Evolutionary conservation across 805 yeast species (phyloP), one percentile per base, ranked within the genome.

Genomic region (Candida oleophila): DNA sequence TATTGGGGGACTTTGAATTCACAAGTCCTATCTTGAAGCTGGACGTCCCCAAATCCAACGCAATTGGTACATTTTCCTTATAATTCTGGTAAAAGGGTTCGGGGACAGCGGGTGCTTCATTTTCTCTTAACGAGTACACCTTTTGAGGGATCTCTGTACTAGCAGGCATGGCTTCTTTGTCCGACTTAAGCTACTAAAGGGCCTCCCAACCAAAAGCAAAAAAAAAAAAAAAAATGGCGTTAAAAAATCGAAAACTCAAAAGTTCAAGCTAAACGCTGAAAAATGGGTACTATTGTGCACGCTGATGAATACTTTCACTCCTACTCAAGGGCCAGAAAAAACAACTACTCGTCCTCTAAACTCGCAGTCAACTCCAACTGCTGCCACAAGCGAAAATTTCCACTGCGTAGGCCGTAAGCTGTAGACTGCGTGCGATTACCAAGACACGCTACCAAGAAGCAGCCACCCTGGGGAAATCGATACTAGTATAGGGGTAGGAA

Each of bases 1-100:
- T 75, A n/a, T 80, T 64, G n/a, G 91, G 85, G 46, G 62, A 47
- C 2, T 51, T 14, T 1, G 64, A 44, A 41, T 71, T 75, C 14
- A 83, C 73, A 46, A 81, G 67, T 0, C 95, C 95, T 1, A 81
- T 74, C 55, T 86, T 75, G 38, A 82, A 66, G 21, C 69, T 62
- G 40, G 80, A 73, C 5, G 89, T 68, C 1, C 98, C 99, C 45
- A 94, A 73, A 66, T 94, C 99, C 8, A 94, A 72, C 12, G 92
- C 96, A 45, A 94, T 87, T 2, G 99, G 97, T 1, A 76, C 73
- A 2, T 80, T 80, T 1, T 68, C 42, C 35, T 65, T 57, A 66
- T 85, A 85, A 42, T 72, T 69, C 14, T 64, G 44, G 53, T 69
- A 66, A 63, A 80, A 73, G 0, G 81, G 77, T 60, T 80, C 81